Percentiles rank a stretch among this genome's conserved stretches.
Conservation (phyloP, 352 stramenopile species). For the Phytophthora rubi region DNA sequence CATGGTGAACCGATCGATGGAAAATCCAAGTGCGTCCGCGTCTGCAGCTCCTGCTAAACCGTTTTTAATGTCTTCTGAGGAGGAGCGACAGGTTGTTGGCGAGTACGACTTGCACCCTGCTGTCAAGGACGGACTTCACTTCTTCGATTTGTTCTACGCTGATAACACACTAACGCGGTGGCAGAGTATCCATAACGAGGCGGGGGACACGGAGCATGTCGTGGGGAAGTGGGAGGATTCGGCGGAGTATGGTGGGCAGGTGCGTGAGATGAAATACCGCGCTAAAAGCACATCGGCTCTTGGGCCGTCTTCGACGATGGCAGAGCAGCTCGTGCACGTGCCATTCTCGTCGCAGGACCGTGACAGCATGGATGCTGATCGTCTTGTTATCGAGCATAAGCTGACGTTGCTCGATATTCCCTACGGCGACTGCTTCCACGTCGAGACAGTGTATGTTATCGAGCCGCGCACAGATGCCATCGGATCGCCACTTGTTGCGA, state of each 20-base stretch:
- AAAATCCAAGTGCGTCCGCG: slow-evolving; percentile 16
- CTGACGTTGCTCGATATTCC: slow-evolving; percentile 79
- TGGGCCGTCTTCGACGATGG: slow-evolving; percentile 67
- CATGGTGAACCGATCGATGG: slow-evolving; percentile 61
- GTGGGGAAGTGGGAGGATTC: slow-evolving; percentile 67
- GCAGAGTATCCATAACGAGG: slow-evolving; percentile 61
- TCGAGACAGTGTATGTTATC: slow-evolving; percentile 72
- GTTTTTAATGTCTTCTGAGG: slow-evolving; percentile 74
- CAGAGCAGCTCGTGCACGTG: slow-evolving; percentile 62
- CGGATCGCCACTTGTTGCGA: slow-evolving; percentile 43
- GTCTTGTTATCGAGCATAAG: slow-evolving; percentile 66
- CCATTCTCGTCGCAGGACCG: slow-evolving; percentile 46
- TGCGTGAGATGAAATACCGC: slow-evolving; percentile 78
- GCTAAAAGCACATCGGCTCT: slow-evolving; percentile 77
- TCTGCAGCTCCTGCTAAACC: slow-evolving; percentile 41
- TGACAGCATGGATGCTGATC: slow-evolving; percentile 47
- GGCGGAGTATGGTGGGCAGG: slow-evolving; percentile 59
- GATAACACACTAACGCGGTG: slow-evolving; percentile 57
- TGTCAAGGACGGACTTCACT: slow-evolving; percentile 60
- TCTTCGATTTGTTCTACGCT: slow-evolving; percentile 81
- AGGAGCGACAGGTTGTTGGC: slow-evolving; percentile 71
- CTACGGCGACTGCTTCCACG: slow-evolving; percentile 81
- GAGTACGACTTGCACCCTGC: slow-evolving; percentile 67
- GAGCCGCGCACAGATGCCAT: slow-evolving; percentile 45
- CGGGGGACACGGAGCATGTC: slow-evolving; percentile 70